A percentile compares a stretch with the other conserved stretches of the same genome.
Conservation (phyloP, 352 stramenopile species). For the Blastocystis hominis region DNA sequence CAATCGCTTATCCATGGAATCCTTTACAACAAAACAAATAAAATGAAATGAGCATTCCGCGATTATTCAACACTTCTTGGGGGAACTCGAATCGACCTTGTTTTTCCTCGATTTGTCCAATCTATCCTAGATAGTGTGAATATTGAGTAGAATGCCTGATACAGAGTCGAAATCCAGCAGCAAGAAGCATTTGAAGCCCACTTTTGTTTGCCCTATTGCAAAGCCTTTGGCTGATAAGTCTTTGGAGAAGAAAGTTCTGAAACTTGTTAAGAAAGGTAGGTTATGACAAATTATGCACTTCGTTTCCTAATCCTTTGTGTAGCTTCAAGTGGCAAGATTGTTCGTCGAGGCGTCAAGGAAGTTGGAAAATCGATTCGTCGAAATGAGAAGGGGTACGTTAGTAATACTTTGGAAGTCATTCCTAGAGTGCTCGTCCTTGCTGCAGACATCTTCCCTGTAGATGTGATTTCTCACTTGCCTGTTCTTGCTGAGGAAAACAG, state of each 20-base stretch:
- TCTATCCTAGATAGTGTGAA: background rate
- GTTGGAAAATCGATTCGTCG: slow-evolving; percentile 93
- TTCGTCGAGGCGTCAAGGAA: slow-evolving; percentile 97
- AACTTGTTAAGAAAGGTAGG: slow-evolving; percentile 78
- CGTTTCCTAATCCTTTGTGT: slow-evolving; percentile 58
- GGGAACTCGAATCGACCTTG: background rate
- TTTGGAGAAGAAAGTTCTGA: slow-evolving; percentile 78
- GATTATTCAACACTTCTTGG: background rate
- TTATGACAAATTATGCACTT: background rate
- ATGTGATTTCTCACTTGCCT: slow-evolving; percentile 98
- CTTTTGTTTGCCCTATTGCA: slow-evolving; percentile 71
- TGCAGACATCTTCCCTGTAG: slow-evolving; percentile 97
- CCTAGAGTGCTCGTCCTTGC: slow-evolving; percentile 86
- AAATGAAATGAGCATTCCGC: background rate
- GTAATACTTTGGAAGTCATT: background rate
- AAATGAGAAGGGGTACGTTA: slow-evolving; percentile 79
- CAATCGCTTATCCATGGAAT: background rate
- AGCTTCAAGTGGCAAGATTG: slow-evolving; percentile 84
- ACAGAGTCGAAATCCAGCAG: slow-evolving; percentile 19
- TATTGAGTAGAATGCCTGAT: slow-evolving; percentile 26
- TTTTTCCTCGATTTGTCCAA: background rate
- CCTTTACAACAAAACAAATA: background rate
- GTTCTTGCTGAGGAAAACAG: slow-evolving; percentile 94
- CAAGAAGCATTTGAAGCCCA: slow-evolving; percentile 62
- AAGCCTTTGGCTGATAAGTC: slow-evolving; percentile 95